Evolutionary conservation across 306 rosid species (phyloP).

Genomic region (Acmispon strigosus): DNA sequence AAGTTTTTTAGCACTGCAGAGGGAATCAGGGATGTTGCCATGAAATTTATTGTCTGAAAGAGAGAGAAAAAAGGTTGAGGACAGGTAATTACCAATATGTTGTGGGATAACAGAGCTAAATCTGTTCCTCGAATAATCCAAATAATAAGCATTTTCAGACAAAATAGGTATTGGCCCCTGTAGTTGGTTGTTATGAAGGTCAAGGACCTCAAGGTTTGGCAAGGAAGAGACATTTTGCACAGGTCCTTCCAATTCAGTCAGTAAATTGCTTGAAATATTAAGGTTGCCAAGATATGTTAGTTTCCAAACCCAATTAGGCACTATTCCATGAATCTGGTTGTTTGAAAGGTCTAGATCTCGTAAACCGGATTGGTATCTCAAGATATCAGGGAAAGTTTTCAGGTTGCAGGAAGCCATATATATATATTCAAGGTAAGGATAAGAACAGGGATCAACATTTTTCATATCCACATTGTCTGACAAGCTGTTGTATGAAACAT

Average conservation of each 20-base stretch:
- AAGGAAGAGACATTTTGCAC: neutral
- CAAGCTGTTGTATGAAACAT: slow-evolving; percentile 41
- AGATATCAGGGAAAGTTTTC: slow-evolving; percentile 20
- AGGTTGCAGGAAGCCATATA: slow-evolving; percentile 28
- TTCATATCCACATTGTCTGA: neutral
- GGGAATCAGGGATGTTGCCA: slow-evolving; percentile 13
- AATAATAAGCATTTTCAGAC: fast-evolving
- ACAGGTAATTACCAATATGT: neutral
- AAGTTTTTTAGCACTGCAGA: slow-evolving; percentile 15
- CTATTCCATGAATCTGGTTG: slow-evolving; percentile 31
- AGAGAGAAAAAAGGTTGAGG: neutral
- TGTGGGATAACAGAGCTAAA: slow-evolving; percentile 12
- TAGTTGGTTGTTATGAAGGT: slow-evolving; percentile 33
- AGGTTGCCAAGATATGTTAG: neutral
- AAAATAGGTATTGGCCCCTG: slow-evolving; percentile 13
- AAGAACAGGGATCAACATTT: neutral
- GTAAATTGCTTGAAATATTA: slow-evolving; percentile 36
- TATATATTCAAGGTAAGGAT: neutral
- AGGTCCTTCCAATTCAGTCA: slow-evolving; percentile 18
- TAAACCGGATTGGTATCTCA: slow-evolving; percentile 23
- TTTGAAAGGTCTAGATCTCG: neutral
- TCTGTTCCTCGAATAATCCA: slow-evolving; percentile 30
- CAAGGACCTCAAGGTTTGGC: fast-evolving
- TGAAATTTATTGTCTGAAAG: slow-evolving; percentile 9
- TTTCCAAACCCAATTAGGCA: slow-evolving; percentile 50